Base-by-base conservation (phyloP, 2,329 filamentous ascomycete genomes). In the Fusarium subglutinans region DNA sequence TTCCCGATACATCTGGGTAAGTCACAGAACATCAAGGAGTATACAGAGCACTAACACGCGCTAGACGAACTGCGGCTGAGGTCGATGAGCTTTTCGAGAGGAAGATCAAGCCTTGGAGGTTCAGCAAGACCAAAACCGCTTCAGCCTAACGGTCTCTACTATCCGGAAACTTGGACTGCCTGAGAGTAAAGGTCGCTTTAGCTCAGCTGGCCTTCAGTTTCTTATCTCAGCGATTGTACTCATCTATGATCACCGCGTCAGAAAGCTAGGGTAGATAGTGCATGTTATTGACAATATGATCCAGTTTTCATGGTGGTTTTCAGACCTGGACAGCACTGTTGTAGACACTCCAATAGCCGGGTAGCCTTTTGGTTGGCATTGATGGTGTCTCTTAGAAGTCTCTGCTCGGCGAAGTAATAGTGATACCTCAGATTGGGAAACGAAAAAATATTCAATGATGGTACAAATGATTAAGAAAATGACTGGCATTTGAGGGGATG, bases 1-100 rank as follows among this genome's bases (percentile, higher is more conserved):
- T 82, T 3, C 78, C 80, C 0, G 80, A 81, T 28, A 81, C 78
- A 18, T 72, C 74, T 12, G 75, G 77, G 45, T 71, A 22, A 38
- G 44, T 22, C 1, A 18, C 22, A 13, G 7, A 28, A 5, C 18
- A 14, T 14, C 0, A 15, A 28, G 4, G 5, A 28, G 12, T 47
- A 14, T 28, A 28, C 8, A 20, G 10, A 44, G 6, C 44, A 47
- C 18, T 48, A 17, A 50, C 10, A 33, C 17, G 3, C 5, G 2
- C 3, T 17, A 48, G 26, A 3, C 26, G 26, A 10, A n/a, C 45
- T 30, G 26, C 26, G 12, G 47, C 22, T 2, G 14, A 50, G 22
- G 47, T 50, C 8, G 47, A 50, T 33, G 47, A 50, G 2, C 28
- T 50, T n/a, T 50, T 50, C 3, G 47, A 50, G 47, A 50, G 47